A percentile compares a stretch with the other conserved stretches of the same genome.
These are phyloP conservation scores for Gleditsia sinensis DNA, from an alignment of 306 rosid species.

Conservation along the genomic window DNA sequence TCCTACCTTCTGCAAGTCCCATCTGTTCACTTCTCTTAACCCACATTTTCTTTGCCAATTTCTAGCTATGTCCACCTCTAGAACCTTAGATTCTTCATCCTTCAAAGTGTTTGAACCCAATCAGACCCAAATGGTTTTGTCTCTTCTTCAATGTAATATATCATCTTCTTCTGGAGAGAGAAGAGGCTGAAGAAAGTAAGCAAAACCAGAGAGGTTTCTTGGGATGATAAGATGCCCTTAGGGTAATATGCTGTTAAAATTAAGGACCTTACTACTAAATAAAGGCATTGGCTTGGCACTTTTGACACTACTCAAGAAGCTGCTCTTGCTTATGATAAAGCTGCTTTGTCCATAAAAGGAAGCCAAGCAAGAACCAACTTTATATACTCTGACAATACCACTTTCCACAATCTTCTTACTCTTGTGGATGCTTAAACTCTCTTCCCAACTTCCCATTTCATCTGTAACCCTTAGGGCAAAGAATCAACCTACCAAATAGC, in stretches of 20 bases:
- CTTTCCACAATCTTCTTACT: too few relatives aligned
- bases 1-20: too few relatives aligned
- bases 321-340: conserved; percentile 97
- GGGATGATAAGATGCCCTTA: conserved; percentile 88
- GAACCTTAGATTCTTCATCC: conserved; percentile 61
- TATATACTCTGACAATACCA: too few relatives aligned
- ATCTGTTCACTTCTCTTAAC: conserved; percentile 23
- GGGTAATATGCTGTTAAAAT: conserved; percentile 95
- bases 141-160: conserved; percentile 62
- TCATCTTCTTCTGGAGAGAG: too few relatives aligned
- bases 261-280: conserved; percentile 91
- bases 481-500: conserved; percentile 41
- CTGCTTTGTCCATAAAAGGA: too few relatives aligned
- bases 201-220: conserved; percentile 86
- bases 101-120: conserved; percentile 41
- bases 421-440: too few relatives aligned
- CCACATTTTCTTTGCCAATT: conserved; percentile 32
- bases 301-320: conserved; percentile 98
- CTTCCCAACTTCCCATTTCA: conserved; percentile 47
- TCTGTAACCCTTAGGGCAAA: conserved; percentile 41
- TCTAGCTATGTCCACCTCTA: conserved; percentile 70
- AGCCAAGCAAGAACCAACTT: too few relatives aligned
- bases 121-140: conserved; percentile 55
- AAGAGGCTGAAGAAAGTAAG: conserved; percentile 82
- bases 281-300: conserved; percentile 95